These are phyloP conservation scores for Cytospora mali DNA, from an alignment of 2,329 filamentous ascomycete genomes.

Conservation along the genomic window DNA sequence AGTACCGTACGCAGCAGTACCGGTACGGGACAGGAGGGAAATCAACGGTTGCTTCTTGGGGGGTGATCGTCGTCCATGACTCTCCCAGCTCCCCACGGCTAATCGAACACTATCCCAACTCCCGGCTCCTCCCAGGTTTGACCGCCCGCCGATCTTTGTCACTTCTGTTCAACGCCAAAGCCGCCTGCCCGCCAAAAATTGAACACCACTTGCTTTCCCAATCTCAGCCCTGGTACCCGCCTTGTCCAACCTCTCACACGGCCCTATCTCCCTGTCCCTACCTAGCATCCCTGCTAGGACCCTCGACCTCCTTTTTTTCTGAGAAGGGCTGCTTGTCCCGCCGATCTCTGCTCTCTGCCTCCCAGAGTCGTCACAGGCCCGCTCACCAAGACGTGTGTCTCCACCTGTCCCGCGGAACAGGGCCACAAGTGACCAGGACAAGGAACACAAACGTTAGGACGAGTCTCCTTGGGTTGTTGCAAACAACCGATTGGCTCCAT, in stretches of 20 bases:
- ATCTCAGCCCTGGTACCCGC: constrained; percentile 28
- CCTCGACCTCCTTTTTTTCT: constrained; percentile 44
- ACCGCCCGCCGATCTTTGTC: constrained; percentile 30
- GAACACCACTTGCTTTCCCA: constrained; percentile 19
- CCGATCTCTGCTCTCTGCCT: constrained; percentile 49
- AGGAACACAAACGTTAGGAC: constrained; percentile 44
- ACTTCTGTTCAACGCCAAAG: constrained; percentile 26
- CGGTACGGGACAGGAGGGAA: constrained; percentile 12
- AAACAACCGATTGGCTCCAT: constrained; percentile 43
- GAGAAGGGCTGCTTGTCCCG: constrained; percentile 54
- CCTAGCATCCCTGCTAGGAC: constrained; percentile 34
- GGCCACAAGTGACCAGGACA: constrained; percentile 36
- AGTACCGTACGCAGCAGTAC: constrained; percentile 7
- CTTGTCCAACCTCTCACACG: constrained; percentile 33
- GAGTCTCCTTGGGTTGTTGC: constrained; percentile 39
- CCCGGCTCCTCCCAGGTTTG: constrained; percentile 30
- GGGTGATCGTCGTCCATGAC: constrained; percentile 22
- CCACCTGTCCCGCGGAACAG: constrained; percentile 48
- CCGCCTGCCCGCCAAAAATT: constrained; percentile 23
- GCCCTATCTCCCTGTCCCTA: constrained; percentile 38
- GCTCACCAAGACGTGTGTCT: constrained; percentile 36
- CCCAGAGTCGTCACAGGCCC: constrained; percentile 55
- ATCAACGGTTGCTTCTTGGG: constrained; percentile 8
- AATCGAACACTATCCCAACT: constrained; percentile 26
- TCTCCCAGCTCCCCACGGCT: constrained; percentile 23